phyloP scores from a whole-genome alignment of 257 asterid genomes.

The Cruciata laevipes region DNA sequence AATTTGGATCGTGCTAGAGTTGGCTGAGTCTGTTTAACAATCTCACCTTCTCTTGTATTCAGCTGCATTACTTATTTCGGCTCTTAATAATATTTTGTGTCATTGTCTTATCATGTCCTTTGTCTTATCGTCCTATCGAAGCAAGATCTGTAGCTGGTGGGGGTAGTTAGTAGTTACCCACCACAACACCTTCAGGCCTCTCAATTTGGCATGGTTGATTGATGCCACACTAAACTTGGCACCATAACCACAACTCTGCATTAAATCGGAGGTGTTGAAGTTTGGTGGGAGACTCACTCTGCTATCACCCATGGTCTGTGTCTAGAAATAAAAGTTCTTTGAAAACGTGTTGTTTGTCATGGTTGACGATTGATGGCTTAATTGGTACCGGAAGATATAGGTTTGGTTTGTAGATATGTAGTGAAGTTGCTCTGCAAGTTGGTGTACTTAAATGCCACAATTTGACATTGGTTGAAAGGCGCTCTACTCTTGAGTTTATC shows the following conservation, averaged over 20 bases:
- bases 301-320: background rate
- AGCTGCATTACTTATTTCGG: background rate
- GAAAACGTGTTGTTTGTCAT: background rate
- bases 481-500: too few species aligned
- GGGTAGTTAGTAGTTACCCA: background rate
- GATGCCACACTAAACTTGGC: background rate
- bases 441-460: background rate
- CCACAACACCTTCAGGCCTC: background rate
- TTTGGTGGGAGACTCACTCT: background rate
- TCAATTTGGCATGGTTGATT: background rate
- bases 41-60: too few species aligned
- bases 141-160: conserved; percentile 1
- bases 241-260: background rate
- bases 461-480: background rate
- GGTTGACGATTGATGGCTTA: background rate
- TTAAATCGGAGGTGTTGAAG: background rate
- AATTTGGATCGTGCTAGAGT: too few species aligned
- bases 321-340: background rate
- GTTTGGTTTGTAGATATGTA: background rate
- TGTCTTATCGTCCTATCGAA: background rate
- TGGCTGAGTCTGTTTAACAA: too few species aligned
- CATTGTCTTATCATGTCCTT: too few species aligned
- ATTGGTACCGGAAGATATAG: background rate
- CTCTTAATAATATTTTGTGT: background rate
- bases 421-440: too few species aligned